Base-by-base conservation (phyloP, 495 filamentous ascomycete species). In the Penicillium robsamsonii region DNA sequence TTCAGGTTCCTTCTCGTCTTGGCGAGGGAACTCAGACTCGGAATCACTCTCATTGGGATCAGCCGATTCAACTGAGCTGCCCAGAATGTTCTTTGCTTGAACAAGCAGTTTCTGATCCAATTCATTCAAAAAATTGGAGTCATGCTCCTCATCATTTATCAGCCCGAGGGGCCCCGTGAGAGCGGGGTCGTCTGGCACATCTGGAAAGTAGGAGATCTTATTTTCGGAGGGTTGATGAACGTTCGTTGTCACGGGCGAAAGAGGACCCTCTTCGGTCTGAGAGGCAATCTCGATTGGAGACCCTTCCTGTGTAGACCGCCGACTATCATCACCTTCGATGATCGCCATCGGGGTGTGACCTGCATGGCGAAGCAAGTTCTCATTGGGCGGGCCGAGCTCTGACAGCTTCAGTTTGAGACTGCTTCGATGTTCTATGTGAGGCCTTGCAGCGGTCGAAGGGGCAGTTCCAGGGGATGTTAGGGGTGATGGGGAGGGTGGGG, bases 1-100 rank as follows among this genome's bases (percentile, higher is more conserved):
- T 37, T 81, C 79, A 22, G 84, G 75, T 13, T 84, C 81, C 47
- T 77, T 75, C n/a, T 79, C 73, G 5, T 67, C 71, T 30, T 69
- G 68, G 46, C 56, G 50, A 59, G 65, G 51, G 13, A 58, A 18
- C 31, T 73, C 71, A 25, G 52, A n/a, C 37, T 74, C 71, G 11
- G 50, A 22, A 40, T 72, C 73, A 35, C 37, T 51, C 60, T 64
- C 62, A 43, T 75, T 58, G 35, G 63, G 46, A 6, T 69, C 59
- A 13, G 50, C 46, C 11, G 58, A 59, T 48, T 59, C 62, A 15
- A 46, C 54, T 8, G 64, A 56, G 35, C 44, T 56, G 35, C 57
- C 60, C 1, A 73, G 51, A 37, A 65, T 63, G 27, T 67, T 69
- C 55, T 61, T 71, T 20, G 68, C 75, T 59, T 76, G 70, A 40